Evolutionary conservation across 1,139 yeast species (phyloP).

Genomic region (Scheffersomyces titani): DNA sequence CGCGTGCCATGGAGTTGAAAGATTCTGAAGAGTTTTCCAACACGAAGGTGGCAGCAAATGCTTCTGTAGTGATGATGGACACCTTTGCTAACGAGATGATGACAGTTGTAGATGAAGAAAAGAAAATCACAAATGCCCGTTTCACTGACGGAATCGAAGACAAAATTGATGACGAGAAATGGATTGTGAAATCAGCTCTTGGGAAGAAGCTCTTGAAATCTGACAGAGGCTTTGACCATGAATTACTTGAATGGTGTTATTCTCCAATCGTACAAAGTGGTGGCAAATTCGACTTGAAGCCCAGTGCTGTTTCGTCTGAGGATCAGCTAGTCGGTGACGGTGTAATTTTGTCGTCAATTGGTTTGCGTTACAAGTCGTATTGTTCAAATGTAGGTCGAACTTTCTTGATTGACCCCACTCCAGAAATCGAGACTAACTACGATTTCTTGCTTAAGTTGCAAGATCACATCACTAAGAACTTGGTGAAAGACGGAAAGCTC

Average conservation of each 20-base stretch:
- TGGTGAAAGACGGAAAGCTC: slow-evolving; percentile 66
- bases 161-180: slow-evolving; percentile 75
- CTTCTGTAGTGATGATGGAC: slow-evolving; percentile 81
- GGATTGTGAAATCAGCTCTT: slow-evolving; percentile 62
- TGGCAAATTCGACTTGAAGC: slow-evolving; percentile 79
- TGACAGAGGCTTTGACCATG: slow-evolving; percentile 63
- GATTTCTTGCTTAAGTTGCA: slow-evolving; percentile 74
- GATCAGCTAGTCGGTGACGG: slow-evolving; percentile 72
- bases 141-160: slow-evolving; percentile 77
- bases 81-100: slow-evolving; percentile 88
- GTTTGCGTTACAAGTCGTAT: slow-evolving; percentile 84
- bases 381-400: slow-evolving; percentile 90
- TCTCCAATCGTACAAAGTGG: slow-evolving; percentile 92
- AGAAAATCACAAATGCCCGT: slow-evolving; percentile 69
- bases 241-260: slow-evolving; percentile 89
- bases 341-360: slow-evolving; percentile 80
- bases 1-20: slow-evolving; percentile 65
- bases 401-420: slow-evolving; percentile 85
- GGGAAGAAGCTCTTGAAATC: slow-evolving; percentile 55
- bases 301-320: slow-evolving; percentile 77
- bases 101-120: slow-evolving; percentile 82
- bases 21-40: slow-evolving; percentile 76
- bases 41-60: slow-evolving; percentile 71
- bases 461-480: slow-evolving; percentile 51
- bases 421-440: slow-evolving; percentile 76